Evolutionary conservation across 78 protist species (phyloP).

Genomic region (Protostelium mycophagum): DNA sequence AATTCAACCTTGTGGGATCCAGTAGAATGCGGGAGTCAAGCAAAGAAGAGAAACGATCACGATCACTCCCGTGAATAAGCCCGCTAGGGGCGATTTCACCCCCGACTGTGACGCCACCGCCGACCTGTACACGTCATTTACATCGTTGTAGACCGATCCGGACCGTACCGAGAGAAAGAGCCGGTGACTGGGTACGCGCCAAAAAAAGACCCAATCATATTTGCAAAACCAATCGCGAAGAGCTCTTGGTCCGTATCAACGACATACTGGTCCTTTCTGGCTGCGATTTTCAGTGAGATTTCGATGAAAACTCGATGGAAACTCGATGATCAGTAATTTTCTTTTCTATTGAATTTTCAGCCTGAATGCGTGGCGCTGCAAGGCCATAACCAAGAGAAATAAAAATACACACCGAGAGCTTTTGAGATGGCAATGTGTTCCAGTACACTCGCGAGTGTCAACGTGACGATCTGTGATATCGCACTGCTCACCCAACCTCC

Average conservation of each 20-base stretch:
- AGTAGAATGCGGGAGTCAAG: not conserved
- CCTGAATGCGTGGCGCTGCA: too few species aligned
- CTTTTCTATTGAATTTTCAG: too few species aligned
- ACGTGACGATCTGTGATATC: not conserved
- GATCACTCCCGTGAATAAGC: not conserved
- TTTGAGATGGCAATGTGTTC: not conserved
- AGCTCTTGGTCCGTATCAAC: not conserved
- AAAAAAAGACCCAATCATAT: not conserved
- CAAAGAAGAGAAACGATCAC: not conserved
- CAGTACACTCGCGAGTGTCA: not conserved
- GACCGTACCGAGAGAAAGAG: not conserved
- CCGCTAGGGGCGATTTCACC: not conserved
- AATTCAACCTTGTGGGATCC: not conserved
- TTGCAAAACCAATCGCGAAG: not conserved
- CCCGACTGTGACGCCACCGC: not conserved
- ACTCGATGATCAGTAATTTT: too few species aligned
- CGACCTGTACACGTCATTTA: too few species aligned
- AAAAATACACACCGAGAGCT: not conserved
- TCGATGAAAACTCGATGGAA: too few species aligned
- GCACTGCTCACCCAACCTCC: not conserved
- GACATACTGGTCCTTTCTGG: not conserved
- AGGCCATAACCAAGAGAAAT: too few species aligned
- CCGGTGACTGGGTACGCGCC: not conserved
- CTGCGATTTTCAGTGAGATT: not conserved
- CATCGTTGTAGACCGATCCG: too few species aligned